Percentiles rank a stretch among this genome's conserved stretches.
phyloP scores from a whole-genome alignment of 495 filamentous ascomycete genomes.

The Penicillium parvum region DNA sequence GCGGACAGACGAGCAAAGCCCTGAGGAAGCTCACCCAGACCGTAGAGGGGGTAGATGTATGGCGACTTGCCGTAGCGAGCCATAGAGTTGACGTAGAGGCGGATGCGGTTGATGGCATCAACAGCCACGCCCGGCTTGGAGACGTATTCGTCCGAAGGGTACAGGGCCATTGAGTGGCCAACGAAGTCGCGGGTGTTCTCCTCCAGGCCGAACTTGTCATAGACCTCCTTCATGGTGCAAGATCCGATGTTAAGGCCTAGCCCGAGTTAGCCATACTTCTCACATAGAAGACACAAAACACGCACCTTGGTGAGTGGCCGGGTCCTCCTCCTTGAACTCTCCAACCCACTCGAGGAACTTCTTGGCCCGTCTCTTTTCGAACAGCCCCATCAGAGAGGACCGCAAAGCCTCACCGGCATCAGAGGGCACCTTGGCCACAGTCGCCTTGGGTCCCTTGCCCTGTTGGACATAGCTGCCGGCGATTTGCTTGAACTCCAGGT shows the following conservation, averaged over 20 bases:
- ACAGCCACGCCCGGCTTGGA: slow-evolving; percentile 65
- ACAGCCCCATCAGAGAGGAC: slow-evolving; percentile 92
- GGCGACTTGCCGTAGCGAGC: slow-evolving; percentile 97
- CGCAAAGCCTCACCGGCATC: slow-evolving; percentile 86
- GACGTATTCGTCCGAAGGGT: slow-evolving; percentile 83
- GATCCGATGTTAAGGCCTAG: slow-evolving; percentile 73
- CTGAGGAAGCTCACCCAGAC: slow-evolving; percentile 94
- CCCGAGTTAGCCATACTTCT: slow-evolving; percentile 17
- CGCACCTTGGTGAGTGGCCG: slow-evolving; percentile 81
- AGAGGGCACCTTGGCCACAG: slow-evolving; percentile 93
- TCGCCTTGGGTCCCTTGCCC: slow-evolving; percentile 70
- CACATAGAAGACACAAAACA: slow-evolving; percentile 1
- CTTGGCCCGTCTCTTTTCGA: slow-evolving; percentile 96
- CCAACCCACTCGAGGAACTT: slow-evolving; percentile 97
- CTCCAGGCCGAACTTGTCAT: slow-evolving; percentile 95
- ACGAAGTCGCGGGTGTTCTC: slow-evolving; percentile 90
- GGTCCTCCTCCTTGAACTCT: slow-evolving; percentile 77
- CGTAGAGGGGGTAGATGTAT: slow-evolving; percentile 98
- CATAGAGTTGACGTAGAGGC: slow-evolving; percentile 96
- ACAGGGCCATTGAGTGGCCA: slow-evolving; percentile 97
- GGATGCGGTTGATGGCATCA: slow-evolving; percentile 87
- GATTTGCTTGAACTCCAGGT: slow-evolving; percentile 98
- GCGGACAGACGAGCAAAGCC: slow-evolving; percentile 96
- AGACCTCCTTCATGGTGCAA: slow-evolving; percentile 93
- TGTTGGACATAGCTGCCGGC: slow-evolving; percentile 97